Base-by-base conservation (phyloP, 2,329 filamentous ascomycete genomes). In the Aspergillus arachidicola region DNA sequence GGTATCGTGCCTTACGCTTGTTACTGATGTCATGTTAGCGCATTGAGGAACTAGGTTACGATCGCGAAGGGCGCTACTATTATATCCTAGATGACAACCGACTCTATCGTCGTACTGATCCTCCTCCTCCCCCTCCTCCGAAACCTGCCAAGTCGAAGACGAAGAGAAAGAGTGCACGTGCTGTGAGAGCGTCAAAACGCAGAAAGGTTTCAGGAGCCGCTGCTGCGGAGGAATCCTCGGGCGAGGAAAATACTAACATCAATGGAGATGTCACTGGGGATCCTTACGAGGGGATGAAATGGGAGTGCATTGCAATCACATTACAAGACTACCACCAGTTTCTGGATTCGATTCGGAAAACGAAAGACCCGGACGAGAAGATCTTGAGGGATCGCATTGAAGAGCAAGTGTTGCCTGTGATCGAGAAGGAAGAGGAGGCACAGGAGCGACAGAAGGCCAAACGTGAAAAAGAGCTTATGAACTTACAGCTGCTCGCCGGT, bases 81-180 rank as follows among this genome's bases (percentile, higher is more conserved):
- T 96, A 91, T 73, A 89, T 98, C 3, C 85, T 99, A 4, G 94
- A 98, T 71, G 95, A 99, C 75, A 96, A 97, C 71, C 87, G 95
- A 66, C 83, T 99, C 48, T 99, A 99, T 76, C 91, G 94, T 61
- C 85, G 91, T 65, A 93, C 91, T n/a, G 92, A 96, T 64, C 85
- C 90, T 30, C 87, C 88, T 1, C 83, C 86, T 26, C 23, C 23
- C 2, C 85, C 87, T 7, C 78, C 86, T 16, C 79, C 84, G 6
- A 80, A 83, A n/a, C 76, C 84, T 2, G 77, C 84, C 30, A 90
- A 90, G 73, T 82, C 86, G 2, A 86, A 90, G 84, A 77, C 82
- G 6, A 91, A 88, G 71, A 86, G 85, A 30, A 89, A 89, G 69
- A 90, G 88, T 69, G 84, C 84, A 6, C 89, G 86, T 77, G 87